phyloP scores from a whole-genome alignment of 768 basidiomycete species.

The Rhodocollybia butyracea region DNA sequence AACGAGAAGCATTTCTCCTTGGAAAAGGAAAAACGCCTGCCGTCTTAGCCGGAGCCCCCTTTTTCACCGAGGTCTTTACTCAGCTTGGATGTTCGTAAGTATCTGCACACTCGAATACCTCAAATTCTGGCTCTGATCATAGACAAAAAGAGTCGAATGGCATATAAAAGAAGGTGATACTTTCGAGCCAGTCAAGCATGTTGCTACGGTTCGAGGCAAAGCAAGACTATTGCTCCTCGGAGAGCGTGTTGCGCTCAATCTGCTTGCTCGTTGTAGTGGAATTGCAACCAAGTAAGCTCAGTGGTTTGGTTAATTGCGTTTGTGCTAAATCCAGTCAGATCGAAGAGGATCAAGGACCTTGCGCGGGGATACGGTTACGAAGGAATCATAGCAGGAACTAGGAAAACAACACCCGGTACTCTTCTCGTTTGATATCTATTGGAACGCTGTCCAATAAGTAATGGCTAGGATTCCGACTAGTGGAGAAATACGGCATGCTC shows the following conservation, averaged over 20 bases:
- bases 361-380: slow-evolving; percentile 77
- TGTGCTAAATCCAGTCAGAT: slow-evolving; percentile 43
- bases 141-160: slow-evolving; percentile 84
- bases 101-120: neutral
- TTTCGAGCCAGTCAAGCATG: slow-evolving; percentile 76
- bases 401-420: slow-evolving; percentile 92
- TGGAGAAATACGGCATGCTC: slow-evolving; percentile 98
- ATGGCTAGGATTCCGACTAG: slow-evolving; percentile 77
- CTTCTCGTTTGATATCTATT: neutral
- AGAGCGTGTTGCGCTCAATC: slow-evolving; percentile 89
- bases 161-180: slow-evolving; percentile 81
- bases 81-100: slow-evolving; percentile 90
- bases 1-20: slow-evolving; percentile 81
- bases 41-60: slow-evolving; percentile 92
- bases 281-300: slow-evolving; percentile 88
- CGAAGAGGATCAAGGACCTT: slow-evolving; percentile 75
- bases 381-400: slow-evolving; percentile 90
- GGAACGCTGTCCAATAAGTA: neutral
- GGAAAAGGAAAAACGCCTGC: slow-evolving; percentile 81
- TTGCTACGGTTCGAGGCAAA: slow-evolving; percentile 90
- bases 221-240: slow-evolving; percentile 86
- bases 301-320: neutral
- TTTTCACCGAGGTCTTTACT: slow-evolving; percentile 89
- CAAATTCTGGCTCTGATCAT: neutral
- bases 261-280: slow-evolving; percentile 92